phyloP scores from a whole-genome alignment of 306 rosid genomes.

The Cucurbita argyrosperma region DNA sequence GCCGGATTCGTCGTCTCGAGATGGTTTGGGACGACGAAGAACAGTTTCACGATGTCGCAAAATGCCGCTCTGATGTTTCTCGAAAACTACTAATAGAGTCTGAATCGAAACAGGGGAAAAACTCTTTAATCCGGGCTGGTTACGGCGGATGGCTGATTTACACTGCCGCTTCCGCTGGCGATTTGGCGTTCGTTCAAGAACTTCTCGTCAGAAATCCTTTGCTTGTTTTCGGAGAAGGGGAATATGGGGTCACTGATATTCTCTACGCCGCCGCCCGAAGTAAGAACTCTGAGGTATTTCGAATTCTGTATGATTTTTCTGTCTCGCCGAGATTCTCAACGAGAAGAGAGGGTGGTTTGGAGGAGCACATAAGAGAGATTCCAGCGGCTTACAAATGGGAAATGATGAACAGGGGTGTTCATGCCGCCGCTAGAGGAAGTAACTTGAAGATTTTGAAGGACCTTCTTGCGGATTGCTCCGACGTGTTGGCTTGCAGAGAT shows the following conservation, averaged over 20 bases:
- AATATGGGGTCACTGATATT: slow-evolving; percentile 60
- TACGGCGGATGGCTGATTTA: slow-evolving; percentile 97
- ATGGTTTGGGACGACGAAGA: slow-evolving; percentile 92
- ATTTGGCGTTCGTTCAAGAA: slow-evolving; percentile 43
- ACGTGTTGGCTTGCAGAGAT: slow-evolving; percentile 75
- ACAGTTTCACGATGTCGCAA: slow-evolving; percentile 61
- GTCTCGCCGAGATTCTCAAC: slow-evolving; percentile 53
- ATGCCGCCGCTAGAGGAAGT: slow-evolving; percentile 96
- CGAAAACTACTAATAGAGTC: slow-evolving; percentile 51
- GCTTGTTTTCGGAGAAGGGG: slow-evolving; percentile 69
- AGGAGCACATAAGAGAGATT: slow-evolving; percentile 50
- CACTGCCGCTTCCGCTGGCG: slow-evolving; percentile 96
- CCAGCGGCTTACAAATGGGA: slow-evolving; percentile 73
- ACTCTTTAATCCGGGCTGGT: slow-evolving; percentile 63
- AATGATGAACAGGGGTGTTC: slow-evolving; percentile 75
- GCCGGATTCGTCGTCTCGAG: slow-evolving; percentile 82
- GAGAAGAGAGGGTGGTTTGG: slow-evolving; percentile 37
- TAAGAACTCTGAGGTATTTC: slow-evolving; percentile 37
- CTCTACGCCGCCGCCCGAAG: slow-evolving; percentile 59
- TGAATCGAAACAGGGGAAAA: slow-evolving; percentile 47
- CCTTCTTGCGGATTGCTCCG: slow-evolving; percentile 50
- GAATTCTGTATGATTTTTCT: slow-evolving; percentile 56
- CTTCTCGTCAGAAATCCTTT: slow-evolving; percentile 43
- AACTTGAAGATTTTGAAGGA: slow-evolving; percentile 55
- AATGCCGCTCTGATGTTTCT: slow-evolving; percentile 55